Evolutionary conservation across 139 green algal species (phyloP).

Genomic region (Picochlorum sp.): DNA sequence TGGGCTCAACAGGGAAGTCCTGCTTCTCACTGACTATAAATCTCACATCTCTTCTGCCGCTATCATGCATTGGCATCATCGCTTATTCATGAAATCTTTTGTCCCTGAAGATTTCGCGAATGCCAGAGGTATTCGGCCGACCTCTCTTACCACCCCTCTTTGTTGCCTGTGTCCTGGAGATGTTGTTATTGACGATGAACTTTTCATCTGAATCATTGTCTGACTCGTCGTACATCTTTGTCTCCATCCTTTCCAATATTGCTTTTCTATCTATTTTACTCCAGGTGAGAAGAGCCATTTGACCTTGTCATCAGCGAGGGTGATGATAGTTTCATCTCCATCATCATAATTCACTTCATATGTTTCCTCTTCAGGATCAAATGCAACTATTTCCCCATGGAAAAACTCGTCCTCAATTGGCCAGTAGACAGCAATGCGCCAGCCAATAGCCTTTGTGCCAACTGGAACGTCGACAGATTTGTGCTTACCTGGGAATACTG

Average conservation of each 20-base stretch:
- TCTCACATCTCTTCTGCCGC: too few relatives aligned
- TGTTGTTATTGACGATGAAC: too few relatives aligned
- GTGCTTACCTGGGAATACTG: background rate
- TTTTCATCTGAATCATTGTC: constrained; percentile 20
- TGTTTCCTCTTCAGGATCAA: constrained; percentile 28
- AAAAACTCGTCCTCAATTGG: constrained; percentile 42
- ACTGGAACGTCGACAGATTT: background rate
- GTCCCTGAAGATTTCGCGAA: too few relatives aligned
- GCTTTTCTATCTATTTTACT: background rate
- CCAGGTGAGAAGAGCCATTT: constrained; percentile 56
- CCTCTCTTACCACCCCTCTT: too few relatives aligned
- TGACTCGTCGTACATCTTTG: background rate
- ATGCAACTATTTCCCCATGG: constrained; percentile 33
- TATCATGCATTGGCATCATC: too few relatives aligned
- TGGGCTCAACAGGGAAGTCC: background rate
- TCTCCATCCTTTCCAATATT: constrained; percentile 6
- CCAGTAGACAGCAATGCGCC: constrained; percentile 62
- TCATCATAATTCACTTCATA: constrained; percentile 58
- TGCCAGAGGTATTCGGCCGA: too few relatives aligned
- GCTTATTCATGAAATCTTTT: too few relatives aligned
- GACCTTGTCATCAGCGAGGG: constrained; percentile 38
- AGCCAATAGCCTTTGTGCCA: constrained; percentile 44
- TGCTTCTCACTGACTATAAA: too few relatives aligned
- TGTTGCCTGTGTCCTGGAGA: too few relatives aligned
- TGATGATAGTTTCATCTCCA: constrained; percentile 28